phyloP scores from a whole-genome alignment of 768 basidiomycete genomes.

The Lentinula aciculospora region DNA sequence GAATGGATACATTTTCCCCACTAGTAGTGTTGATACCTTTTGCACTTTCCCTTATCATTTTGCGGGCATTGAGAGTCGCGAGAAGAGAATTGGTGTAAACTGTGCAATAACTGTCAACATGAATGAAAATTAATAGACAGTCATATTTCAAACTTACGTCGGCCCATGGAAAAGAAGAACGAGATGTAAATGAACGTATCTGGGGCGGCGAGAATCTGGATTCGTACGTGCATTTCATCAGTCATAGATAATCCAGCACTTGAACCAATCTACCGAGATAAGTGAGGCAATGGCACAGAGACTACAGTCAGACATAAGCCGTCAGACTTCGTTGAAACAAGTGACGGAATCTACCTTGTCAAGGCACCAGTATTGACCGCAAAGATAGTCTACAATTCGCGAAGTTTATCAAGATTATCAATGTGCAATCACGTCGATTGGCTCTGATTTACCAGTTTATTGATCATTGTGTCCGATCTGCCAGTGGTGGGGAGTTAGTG shows the following conservation, averaged over 20 bases:
- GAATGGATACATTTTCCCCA: background rate
- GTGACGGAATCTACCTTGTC: conserved; percentile 23
- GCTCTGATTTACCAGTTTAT: conserved; percentile 27
- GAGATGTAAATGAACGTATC: conserved; percentile 49
- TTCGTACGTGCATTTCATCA: background rate
- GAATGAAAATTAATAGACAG: too few species aligned
- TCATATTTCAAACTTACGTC: too few species aligned
- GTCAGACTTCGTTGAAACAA: background rate
- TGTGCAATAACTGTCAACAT: conserved; percentile 8
- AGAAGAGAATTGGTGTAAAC: conserved; percentile 27
- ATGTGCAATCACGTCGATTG: background rate
- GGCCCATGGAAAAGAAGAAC: conserved; percentile 57
- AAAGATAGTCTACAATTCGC: conserved; percentile 32
- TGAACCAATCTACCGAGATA: conserved; percentile 29
- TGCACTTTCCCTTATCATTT: conserved; percentile 9
- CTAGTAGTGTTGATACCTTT: background rate
- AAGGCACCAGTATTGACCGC: conserved; percentile 36
- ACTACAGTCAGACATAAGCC: conserved; percentile 19
- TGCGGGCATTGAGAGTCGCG: conserved; percentile 25
- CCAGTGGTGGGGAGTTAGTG: background rate
- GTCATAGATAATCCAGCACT: background rate
- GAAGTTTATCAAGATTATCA: too few species aligned
- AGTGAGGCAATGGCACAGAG: conserved; percentile 52
- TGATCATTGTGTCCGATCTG: conserved; percentile 45
- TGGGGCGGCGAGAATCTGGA: conserved; percentile 41